These are phyloP conservation scores for Beauveria caledonica DNA, from an alignment of 2,329 filamentous ascomycete species.

Conservation along the genomic window DNA sequence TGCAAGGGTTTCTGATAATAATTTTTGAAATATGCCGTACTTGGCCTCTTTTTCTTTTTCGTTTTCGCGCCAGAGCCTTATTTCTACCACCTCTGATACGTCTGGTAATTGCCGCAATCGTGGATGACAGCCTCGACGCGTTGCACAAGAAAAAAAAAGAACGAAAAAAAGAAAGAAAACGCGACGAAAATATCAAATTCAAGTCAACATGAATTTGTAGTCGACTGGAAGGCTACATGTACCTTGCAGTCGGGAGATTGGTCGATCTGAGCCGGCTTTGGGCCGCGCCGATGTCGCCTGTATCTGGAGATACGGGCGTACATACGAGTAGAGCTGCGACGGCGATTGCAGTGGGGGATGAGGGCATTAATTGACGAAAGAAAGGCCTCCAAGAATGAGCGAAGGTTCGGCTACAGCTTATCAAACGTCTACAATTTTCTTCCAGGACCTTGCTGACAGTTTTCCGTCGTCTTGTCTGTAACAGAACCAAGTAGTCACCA, in stretches of 20 bases:
- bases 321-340: not conserved
- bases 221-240: not conserved
- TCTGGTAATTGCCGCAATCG: too few species aligned
- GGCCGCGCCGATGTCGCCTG: slow-evolving; percentile 6
- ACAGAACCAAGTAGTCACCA: too few species aligned
- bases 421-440: not conserved
- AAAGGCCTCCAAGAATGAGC: not conserved
- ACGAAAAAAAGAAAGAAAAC: too few species aligned
- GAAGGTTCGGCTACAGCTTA: not conserved
- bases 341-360: not conserved
- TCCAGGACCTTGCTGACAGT: not conserved
- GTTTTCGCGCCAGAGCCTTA: not conserved
- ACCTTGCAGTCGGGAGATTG: not conserved
- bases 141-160: too few species aligned
- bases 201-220: not conserved
- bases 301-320: slow-evolving; percentile 10
- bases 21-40: not conserved
- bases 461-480: not conserved
- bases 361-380: not conserved
- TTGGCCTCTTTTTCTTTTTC: not conserved
- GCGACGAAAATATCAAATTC: too few species aligned
- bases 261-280: not conserved
- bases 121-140: too few species aligned
- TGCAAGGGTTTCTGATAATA: not conserved
- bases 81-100: too few species aligned